Evolutionary conservation across 495 filamentous ascomycete species (phyloP), one percentile per base, ranked within the genome.

Genomic region (Lasiosphaeria miniovina): DNA sequence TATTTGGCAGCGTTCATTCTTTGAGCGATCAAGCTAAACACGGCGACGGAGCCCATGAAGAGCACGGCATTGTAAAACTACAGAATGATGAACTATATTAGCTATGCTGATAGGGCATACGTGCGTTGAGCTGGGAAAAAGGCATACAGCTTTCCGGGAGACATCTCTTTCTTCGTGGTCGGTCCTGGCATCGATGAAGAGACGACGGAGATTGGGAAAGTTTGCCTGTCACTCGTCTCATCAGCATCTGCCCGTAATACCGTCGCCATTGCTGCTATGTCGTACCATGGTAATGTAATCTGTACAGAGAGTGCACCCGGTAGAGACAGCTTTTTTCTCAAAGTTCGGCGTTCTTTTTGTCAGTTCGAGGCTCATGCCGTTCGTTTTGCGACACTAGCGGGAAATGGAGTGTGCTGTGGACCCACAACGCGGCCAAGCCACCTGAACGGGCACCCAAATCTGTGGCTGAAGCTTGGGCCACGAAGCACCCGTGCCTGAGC

Each of bases 21-120:
- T 68, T 98, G 95, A 17, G 91, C 93, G 60, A 91, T 84, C 60
- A 97, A 78, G 69, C 93, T 96, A 78, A 97, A 95, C 58, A 94
- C 85, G 3, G 91, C 91, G 36, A 97, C 89, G 0, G 93, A 96
- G 4, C 92, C 93, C 73, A 98, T 90, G 76, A 98, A 98, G 2
- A 98, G 80, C 3, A 96, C 90, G 4, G 96, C 83, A 68, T 98
- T 98, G 77, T 98, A 98, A 74, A 98, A 98, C 94, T 97, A 6
- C 32, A 38, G 49, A 34, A 36, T 38, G 0, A 35, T 52, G 36
- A 52, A 8, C 4, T 2, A 49, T 17, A 54, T n/a, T 57, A 7
- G 40, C 36, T 15, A 7, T 49, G 17, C 36, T 64, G 48, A 31
- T 36, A 32, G 38, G 14, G 15, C 3, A 49, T 33, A 24, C 24